Conservation (phyloP, 495 filamentous ascomycete species). For the Massariosphaeria phaeospora region DNA sequence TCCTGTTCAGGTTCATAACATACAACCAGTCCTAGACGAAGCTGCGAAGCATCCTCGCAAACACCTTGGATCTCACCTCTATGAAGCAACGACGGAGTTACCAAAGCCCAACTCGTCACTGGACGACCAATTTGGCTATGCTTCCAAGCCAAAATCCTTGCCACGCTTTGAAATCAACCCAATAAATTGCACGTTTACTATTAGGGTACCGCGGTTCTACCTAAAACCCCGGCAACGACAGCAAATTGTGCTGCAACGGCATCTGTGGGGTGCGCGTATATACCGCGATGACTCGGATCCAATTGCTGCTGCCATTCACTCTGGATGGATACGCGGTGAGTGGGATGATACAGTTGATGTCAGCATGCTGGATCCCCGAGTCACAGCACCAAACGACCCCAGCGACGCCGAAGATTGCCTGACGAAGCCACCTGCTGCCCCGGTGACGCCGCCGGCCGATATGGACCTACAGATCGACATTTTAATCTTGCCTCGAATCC, state of each 20-base stretch:
- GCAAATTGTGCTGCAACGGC: constrained; percentile 71
- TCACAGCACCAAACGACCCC: constrained; percentile 40
- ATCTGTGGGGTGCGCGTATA: constrained; percentile 86
- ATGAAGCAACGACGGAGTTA: constrained; percentile 48
- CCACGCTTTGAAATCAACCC: constrained; percentile 75
- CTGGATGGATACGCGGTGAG: constrained; percentile 84
- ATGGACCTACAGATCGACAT: constrained; percentile 81
- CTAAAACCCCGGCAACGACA: constrained; percentile 62
- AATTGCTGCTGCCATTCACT: constrained; percentile 87
- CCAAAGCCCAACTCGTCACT: constrained; percentile 44
- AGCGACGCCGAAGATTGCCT: constrained; percentile 39
- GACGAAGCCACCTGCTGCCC: constrained; percentile 46
- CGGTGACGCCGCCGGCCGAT: constrained; percentile 51
- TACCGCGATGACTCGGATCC: constrained; percentile 97
- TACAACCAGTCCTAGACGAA: constrained; percentile 61
- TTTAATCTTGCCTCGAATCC: constrained; percentile 71
- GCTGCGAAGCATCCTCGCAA: constrained; percentile 64
- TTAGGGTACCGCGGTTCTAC: constrained; percentile 78
- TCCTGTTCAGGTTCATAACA: constrained; percentile 50
- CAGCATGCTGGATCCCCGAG: constrained; percentile 62
- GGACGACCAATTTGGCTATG: constrained; percentile 60
- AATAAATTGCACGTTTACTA: constrained; percentile 76
- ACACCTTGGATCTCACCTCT: constrained; percentile 74
- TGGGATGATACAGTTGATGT: constrained; percentile 71
- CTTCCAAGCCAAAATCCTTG: constrained; percentile 66